Evolutionary conservation across 495 filamentous ascomycete genomes (phyloP), one percentile per base, ranked within the genome.

Genomic region (Penicillium atrosanguineum): DNA sequence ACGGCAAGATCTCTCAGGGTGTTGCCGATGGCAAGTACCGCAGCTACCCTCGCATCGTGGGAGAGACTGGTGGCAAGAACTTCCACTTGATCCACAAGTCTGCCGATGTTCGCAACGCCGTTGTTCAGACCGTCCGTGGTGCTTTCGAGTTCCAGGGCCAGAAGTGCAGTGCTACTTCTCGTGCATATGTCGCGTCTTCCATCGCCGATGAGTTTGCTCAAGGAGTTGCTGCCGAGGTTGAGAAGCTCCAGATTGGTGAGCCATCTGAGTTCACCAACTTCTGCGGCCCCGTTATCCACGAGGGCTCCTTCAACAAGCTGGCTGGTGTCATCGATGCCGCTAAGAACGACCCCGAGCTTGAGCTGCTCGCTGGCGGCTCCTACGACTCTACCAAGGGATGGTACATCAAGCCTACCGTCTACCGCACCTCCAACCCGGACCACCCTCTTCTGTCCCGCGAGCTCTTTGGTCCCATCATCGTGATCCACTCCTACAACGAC

Each of bases 21-120:
- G 81, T 90, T 41, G 84, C 83, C 8, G 83, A 87, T 62, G 85
- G 82, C 53, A 82, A 82, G 44, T 94, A 91, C 72, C 77, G 79
- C 56, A 79, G 81, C 58, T 94, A 91, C 70, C 89, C 89, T 16
- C 83, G 89, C 55, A 87, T 93, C 44, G 88, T 93, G 12, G 89
- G 87, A 50, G 89, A 94, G 77, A 91, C 89, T 3, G 88, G 89
- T 56, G 89, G 89, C 56, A 93, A 93, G 83, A 93, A 93, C 75
- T 93, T 91, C 80, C 89, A 92, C 71, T 69, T 93, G 50, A 68
- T 93, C 21, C 88, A 92, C 72, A 69, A 78, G 48, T 87, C 84
- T 1, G 89, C 89, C 29, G 85, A 91, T 62, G 56, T 91, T 25
- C 79, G 80, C 44, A 91, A 91, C 61, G 89, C 89, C 37, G 87